Evolutionary conservation across 768 basidiomycete genomes (phyloP), one percentile per base, ranked within the genome.

Genomic region (Rhizopogon vulgaris): DNA sequence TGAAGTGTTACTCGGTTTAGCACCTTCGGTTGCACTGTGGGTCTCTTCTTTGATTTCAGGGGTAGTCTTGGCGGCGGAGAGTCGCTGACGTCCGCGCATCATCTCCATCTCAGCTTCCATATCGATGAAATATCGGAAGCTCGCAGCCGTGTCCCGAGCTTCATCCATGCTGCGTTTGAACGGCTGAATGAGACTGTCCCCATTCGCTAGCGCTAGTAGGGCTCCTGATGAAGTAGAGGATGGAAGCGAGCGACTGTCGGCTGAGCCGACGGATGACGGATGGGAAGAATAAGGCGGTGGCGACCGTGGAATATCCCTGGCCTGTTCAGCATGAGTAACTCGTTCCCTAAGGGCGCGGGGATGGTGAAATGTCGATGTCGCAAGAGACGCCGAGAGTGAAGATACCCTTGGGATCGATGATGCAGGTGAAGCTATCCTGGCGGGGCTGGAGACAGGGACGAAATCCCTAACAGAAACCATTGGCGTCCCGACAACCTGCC

Each of bases 341-440:
- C 52, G 52, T 37, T 58, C 63, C 37, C 56, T 58, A 48, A 52
- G 59, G 22, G 71, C 70, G 51, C 66, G 74, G 4, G 79, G 77
- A 58, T 80, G 72, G 53, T 84, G 76, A 57, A 87, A 80, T 14
- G 70, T 69, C 17, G 84, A 75, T 18, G 77, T 78, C 6, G 75
- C 80, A 40, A 89, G 71, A 32, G 87, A 87, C n/a, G 79, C 79
- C 17, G 87, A 88, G 39, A 90, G 77, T 5, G 83, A 79, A 48
- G 87, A 90, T 30, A 75, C 55, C 46, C 73, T 71, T 28, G 74
- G 70, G 25, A 66, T 60, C 25, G 72, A 64, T 5, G 77, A 62
- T 32, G 75, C 61, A 3, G 70, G 59, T 47, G 71, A 64, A 57
- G 68, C 61, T 34, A 68, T 62, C 40, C 76, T 70, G 52, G 72